Evolutionary conservation across 2,329 filamentous ascomycete species (phyloP).

Genomic region (Xylaria sp.): DNA sequence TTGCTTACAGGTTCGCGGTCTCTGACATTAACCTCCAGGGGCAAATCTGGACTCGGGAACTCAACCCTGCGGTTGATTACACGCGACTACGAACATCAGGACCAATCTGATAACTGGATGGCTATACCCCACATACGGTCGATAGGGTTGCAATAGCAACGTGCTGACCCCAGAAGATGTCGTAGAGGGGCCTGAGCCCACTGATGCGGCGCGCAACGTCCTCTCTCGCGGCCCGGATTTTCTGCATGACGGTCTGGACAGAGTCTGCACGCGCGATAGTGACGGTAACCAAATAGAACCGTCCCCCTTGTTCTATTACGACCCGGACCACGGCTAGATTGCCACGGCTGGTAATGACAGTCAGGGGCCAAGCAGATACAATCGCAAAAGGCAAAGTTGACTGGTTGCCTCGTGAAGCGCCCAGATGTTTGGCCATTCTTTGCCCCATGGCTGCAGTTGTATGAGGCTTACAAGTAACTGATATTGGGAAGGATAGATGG

Average conservation of each 20-base stretch:
- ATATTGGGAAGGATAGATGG: not conserved
- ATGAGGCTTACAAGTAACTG: not conserved
- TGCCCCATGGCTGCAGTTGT: constrained; percentile 1
- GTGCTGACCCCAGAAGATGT: not conserved
- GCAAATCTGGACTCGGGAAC: not conserved
- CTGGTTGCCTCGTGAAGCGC: not conserved
- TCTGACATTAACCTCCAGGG: constrained; percentile 4
- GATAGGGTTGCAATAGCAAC: not conserved
- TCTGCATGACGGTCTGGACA: not conserved
- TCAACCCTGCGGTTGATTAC: not conserved
- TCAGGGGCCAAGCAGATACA: not conserved
- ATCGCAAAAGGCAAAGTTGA: not conserved
- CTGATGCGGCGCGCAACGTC: not conserved
- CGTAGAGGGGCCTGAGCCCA: not conserved
- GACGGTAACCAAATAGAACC: not conserved
- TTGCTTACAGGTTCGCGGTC: constrained; percentile 1
- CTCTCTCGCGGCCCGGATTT: not conserved
- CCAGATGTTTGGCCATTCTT: not conserved
- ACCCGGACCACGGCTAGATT: not conserved
- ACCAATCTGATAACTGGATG: not conserved
- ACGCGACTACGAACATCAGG: not conserved
- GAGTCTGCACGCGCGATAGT: not conserved
- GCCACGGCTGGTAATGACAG: not conserved
- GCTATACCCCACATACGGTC: not conserved
- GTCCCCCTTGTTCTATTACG: not conserved